A percentile compares a stretch with the other conserved stretches of the same genome.
Conservation (phyloP, 371 early-diverging fungal species). For the Rhizopus stolonifer region DNA sequence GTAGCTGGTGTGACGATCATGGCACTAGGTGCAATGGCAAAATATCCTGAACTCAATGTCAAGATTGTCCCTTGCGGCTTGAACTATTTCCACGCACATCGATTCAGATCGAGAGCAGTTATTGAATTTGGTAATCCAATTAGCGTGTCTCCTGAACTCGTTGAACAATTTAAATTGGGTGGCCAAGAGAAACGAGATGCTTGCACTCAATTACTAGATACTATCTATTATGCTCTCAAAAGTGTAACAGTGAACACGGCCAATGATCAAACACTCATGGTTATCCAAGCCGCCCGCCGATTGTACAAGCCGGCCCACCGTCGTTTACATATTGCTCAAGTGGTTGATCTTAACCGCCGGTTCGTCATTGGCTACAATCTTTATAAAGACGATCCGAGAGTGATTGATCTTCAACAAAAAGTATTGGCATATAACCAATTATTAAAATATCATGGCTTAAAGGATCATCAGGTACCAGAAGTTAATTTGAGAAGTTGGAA, state of each 20-base stretch:
- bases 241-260: conserved; percentile 91
- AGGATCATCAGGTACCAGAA: conserved; percentile 94
- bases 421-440: conserved; percentile 87
- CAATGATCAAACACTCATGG: conserved; percentile 92
- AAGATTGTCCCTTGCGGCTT: conserved; percentile 93
- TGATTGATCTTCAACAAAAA: conserved; percentile 68
- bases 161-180: conserved; percentile 81
- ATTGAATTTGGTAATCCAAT: conserved; percentile 95
- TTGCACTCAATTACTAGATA: conserved; percentile 75
- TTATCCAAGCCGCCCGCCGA: conserved; percentile 93
- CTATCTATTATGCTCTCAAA: conserved; percentile 75
- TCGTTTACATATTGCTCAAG: conserved; percentile 79
- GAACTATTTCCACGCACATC: conserved; percentile 95
- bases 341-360: conserved; percentile 87
- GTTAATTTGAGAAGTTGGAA: conserved; percentile 66
- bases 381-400: conserved; percentile 79
- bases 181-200: conserved; percentile 85
- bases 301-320: conserved; percentile 87
- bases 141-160: conserved; percentile 71
- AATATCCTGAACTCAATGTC: conserved; percentile 83
- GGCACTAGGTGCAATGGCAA: conserved; percentile 94
- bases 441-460: conserved; percentile 87
- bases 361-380: conserved; percentile 87
- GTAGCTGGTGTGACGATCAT: conserved; percentile 84
- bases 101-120: conserved; percentile 94